Evolutionary conservation across 2,329 filamentous ascomycete genomes (phyloP), one percentile per base, ranked within the genome.

Genomic region (Arthroderma uncinatum): DNA sequence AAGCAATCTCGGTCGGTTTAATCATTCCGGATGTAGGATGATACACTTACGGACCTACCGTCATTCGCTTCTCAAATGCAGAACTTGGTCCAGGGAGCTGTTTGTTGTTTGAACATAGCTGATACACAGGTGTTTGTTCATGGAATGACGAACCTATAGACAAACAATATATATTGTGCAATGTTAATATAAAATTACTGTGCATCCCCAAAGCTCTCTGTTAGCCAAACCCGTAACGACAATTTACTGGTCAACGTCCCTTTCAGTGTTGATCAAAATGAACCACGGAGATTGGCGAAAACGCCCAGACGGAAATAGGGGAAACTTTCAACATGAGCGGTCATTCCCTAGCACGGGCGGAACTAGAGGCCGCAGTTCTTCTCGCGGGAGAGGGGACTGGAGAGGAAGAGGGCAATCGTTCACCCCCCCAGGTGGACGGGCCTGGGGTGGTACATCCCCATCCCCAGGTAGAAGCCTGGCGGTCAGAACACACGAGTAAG

Each of bases 381-480:
- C 19, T 48, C 23, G 9, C n/a, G 47, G 47, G 23, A 50, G 23
- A 6, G 47, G 62, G 61, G 8, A 65, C 64, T 16, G 63, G 62
- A 37, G 64, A 62, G 42, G 64, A 58, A 10, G 60, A 61, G n/a
- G 61, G 60, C 4, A 62, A 61, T 25, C 40, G 3, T 47, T 25
- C 14, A 14, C 40, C 12, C 21, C 40, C 5, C 40, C n/a, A 61
- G 59, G 7, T 59, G 61, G 55, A 23, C 12, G 10, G 23, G 4
- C n/a, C 5, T 40, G 10, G 33, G 53, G 4, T n/a, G 14, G 19
- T 9, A 40, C n/a, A 4, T 9, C n/a, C 14, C n/a, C 23, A 8
- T 34, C 48, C 34, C 28, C 33, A 16, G 25, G 9, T 2, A 23
- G 21, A 2, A 10, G 25, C 19, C 28, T 10, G 25, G n/a, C 7